phyloP scores from a whole-genome alignment of 192 early-diverging fungal genomes.

The Coemansia sp. region DNA sequence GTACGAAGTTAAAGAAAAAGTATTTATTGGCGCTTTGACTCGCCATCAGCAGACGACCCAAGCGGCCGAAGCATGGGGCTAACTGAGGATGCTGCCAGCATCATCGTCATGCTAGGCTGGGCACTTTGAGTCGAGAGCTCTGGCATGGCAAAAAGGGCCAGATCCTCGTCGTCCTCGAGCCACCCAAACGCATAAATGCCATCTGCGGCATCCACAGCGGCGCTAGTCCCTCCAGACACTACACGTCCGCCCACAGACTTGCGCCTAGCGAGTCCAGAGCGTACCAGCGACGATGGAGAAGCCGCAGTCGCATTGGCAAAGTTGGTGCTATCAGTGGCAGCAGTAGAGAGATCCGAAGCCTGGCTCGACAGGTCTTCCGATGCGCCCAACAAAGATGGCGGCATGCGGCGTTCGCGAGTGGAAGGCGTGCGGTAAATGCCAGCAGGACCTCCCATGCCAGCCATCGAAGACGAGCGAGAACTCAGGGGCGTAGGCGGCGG shows the following conservation, averaged over 20 bases:
- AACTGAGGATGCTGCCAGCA: conserved; percentile 28
- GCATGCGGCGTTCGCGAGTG: not conserved
- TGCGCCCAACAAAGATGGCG: not conserved
- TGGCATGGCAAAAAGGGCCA: conserved; percentile 46
- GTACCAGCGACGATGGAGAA: not conserved
- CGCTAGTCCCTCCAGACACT: not conserved
- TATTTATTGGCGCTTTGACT: conserved; percentile 2
- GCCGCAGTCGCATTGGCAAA: not conserved
- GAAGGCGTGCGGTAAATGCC: not conserved
- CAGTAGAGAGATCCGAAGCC: conserved; percentile 11
- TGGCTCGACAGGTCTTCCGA: conserved; percentile 7
- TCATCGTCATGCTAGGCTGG: conserved; percentile 35
- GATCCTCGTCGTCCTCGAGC: conserved; percentile 49
- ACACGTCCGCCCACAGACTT: not conserved
- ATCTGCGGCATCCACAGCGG: conserved; percentile 9
- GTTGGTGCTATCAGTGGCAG: not conserved
- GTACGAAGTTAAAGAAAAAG: not conserved
- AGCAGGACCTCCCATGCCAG: not conserved
- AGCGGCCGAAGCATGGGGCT: conserved; percentile 46
- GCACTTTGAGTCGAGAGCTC: conserved; percentile 14
- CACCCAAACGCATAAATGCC: conserved; percentile 45
- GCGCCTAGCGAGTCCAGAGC: not conserved
- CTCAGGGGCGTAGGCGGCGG: conserved; percentile 13
- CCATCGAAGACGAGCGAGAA: not conserved
- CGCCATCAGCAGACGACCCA: not conserved